Conservation (phyloP, 352 stramenopile species). For the Phytophthora cryptogea region DNA sequence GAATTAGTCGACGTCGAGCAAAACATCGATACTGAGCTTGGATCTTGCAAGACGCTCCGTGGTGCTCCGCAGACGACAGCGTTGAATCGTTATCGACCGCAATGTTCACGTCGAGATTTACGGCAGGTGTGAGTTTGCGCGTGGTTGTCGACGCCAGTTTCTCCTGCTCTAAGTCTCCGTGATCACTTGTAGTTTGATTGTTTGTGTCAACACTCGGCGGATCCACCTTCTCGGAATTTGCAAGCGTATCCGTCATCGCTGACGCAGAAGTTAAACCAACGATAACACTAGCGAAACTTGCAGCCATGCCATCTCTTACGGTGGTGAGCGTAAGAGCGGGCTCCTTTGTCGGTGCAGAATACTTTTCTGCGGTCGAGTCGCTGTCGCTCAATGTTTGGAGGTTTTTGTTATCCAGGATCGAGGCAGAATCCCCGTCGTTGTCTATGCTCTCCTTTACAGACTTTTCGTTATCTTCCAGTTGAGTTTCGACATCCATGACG, state of each 20-base stretch:
- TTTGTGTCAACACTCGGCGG: background rate
- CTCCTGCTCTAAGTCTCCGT: background rate
- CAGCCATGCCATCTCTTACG: constrained; percentile 13
- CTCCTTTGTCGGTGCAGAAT: constrained; percentile 3
- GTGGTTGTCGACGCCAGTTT: background rate
- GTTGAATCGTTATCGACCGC: background rate
- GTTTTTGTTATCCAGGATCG: constrained; percentile 1
- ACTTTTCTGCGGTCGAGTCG: constrained; percentile 10
- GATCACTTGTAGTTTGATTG: background rate
- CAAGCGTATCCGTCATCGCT: background rate
- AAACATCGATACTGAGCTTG: constrained; percentile 50
- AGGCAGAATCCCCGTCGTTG: constrained; percentile 14
- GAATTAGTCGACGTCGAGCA: constrained; percentile 31
- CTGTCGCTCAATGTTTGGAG: constrained; percentile 11
- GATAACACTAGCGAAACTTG: constrained; percentile 8
- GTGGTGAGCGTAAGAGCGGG: background rate
- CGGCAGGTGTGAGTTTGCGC: background rate
- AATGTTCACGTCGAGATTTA: constrained; percentile 1
- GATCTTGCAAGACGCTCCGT: constrained; percentile 24
- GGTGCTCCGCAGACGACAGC: background rate
- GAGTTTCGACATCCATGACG: constrained; percentile 6
- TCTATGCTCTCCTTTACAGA: constrained; percentile 8
- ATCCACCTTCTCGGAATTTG: background rate
- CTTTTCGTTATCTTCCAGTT: constrained; percentile 6
- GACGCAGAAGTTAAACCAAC: constrained; percentile 3